Evolutionary conservation across 768 basidiomycete species (phyloP), one percentile per base, ranked within the genome.

Genomic region (Chalciporus sphaerocephalus): DNA sequence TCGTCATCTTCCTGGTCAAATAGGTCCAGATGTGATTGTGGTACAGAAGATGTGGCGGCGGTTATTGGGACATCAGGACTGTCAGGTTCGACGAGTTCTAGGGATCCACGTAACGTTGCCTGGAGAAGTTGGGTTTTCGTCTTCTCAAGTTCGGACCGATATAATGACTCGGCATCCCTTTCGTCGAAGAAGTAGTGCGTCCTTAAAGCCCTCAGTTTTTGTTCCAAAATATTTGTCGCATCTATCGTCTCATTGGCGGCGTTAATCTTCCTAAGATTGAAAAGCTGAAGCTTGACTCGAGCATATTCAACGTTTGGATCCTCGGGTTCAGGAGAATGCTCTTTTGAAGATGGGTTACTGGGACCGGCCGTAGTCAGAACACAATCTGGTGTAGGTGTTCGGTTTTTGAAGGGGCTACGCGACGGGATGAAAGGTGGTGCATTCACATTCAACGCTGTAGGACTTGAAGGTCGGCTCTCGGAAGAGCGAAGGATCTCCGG

Each of bases 141-240:
- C 52, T 77, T 78, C 34, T 75, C 65, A 22, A 78, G 76, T 57
- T 83, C 78, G 15, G 66, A 63, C 22, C 63, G 69, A 62, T 83
- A 88, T 18, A 72, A 60, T 5, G 65, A 70, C 54, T 85, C 74
- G 2, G 87, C 87, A 49, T 86, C 83, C 44, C 67, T 70, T 54
- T 79, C 73, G 45, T 87, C 74, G 57, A 92, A 92, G 45, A 89
- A 76, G 53, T 88, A 88, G 60, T 84, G 71, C 18, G 69, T 66
- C 56, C 75, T 75, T 20, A 81, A 59, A 18, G 57, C 62, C 35
- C 68, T 60, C 32, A 88, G 61, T 32, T 70, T 77, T 38, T 66
- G 56, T 9, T 71, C 74, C 28, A 87, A 60, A 21, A 67, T 58
- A 44, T 62, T 65, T 11, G 71, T 53, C 21, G 66, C 56, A 16